Evolutionary conservation across 208 protist species (phyloP).

Genomic region (Leishmania arabica): DNA sequence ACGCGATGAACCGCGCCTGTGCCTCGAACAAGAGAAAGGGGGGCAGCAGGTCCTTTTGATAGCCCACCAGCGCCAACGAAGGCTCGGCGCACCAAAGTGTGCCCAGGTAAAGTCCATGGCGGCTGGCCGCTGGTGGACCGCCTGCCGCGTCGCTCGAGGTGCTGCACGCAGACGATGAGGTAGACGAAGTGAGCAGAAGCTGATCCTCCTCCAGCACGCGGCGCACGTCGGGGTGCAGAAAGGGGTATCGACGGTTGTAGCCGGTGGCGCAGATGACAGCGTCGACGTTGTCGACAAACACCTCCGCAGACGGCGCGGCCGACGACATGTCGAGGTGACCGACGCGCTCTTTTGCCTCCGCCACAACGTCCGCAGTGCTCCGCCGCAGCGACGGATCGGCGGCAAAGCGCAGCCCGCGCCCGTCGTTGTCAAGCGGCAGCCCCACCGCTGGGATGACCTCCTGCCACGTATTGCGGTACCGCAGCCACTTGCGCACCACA

Average conservation of each 20-base stretch:
- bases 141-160: not conserved
- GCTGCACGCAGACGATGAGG: not conserved
- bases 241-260: constrained; percentile 73
- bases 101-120: constrained; percentile 75
- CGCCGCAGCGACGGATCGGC: constrained; percentile 22
- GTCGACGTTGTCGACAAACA: constrained; percentile 78
- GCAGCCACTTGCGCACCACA: constrained; percentile 61
- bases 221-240: constrained; percentile 71
- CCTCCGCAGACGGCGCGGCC: constrained; percentile 6
- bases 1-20: constrained; percentile 81
- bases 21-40: constrained; percentile 87
- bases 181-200: constrained; percentile 17
- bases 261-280: constrained; percentile 84
- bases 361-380: constrained; percentile 37
- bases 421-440: constrained; percentile 37
- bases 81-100: constrained; percentile 60
- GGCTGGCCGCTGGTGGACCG: not conserved
- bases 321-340: not conserved
- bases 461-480: constrained; percentile 42
- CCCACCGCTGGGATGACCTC: constrained; percentile 47
- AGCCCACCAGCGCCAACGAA: constrained; percentile 79
- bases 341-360: constrained; percentile 30
- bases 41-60: constrained; percentile 76
- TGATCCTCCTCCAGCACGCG: constrained; percentile 53
- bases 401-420: constrained; percentile 57